Conservation (phyloP, 2,329 filamentous ascomycete genomes). For the Monosporascus sp. region DNA sequence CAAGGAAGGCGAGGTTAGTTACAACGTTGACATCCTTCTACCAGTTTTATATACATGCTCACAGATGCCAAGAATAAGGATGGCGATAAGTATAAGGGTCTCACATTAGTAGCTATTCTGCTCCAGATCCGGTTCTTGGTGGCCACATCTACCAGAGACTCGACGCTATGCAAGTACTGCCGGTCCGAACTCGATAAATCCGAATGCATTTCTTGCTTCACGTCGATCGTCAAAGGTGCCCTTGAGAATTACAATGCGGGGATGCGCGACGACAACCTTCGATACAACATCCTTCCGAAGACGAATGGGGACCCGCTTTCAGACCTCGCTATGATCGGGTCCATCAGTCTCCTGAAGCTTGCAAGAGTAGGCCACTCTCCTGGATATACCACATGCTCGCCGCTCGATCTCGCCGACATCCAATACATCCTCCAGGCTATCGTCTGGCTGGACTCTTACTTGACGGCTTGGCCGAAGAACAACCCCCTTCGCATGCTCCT, state of each 20-base stretch:
- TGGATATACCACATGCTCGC: conserved; percentile 5
- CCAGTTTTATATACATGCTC: neutral
- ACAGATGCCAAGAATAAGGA: conserved; percentile 8
- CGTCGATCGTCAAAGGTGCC: conserved; percentile 13
- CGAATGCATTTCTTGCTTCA: conserved; percentile 18
- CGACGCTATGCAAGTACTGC: conserved; percentile 12
- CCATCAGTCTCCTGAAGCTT: conserved; percentile 23
- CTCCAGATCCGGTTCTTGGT: conserved; percentile 14
- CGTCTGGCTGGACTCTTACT: conserved; percentile 45
- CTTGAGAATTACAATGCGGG: conserved; percentile 14
- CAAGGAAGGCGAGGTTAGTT: neutral
- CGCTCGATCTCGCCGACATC: conserved; percentile 18
- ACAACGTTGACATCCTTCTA: neutral
- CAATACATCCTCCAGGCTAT: conserved; percentile 42
- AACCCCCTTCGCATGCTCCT: conserved; percentile 44
- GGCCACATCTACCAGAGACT: conserved; percentile 6
- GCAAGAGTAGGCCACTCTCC: neutral
- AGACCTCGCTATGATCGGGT: conserved; percentile 20
- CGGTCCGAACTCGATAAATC: neutral
- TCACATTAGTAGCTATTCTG: conserved; percentile 8
- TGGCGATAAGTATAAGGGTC: conserved; percentile 4
- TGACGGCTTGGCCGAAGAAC: conserved; percentile 37
- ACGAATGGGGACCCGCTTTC: conserved; percentile 18
- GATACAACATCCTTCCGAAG: conserved; percentile 2
- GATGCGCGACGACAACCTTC: conserved; percentile 10